Conservation (phyloP, 345 rosid species). For the Bruguiera parviflora region DNA sequence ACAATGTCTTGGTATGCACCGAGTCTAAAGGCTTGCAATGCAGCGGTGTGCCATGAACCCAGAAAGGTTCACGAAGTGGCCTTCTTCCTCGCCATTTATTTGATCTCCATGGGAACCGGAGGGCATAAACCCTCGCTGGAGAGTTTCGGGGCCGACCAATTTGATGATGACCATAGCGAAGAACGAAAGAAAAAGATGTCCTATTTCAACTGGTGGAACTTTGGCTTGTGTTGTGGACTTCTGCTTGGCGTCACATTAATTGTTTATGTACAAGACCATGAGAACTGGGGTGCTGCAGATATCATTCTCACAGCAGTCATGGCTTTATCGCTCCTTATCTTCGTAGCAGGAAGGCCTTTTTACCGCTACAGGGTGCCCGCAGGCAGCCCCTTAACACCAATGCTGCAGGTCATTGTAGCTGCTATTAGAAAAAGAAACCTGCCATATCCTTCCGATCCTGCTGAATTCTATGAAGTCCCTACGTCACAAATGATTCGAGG, state of each 20-base stretch:
- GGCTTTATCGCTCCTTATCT: slow-evolving; percentile 58
- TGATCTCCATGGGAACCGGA: slow-evolving; percentile 82
- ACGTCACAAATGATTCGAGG: slow-evolving; percentile 36
- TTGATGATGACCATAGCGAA: slow-evolving; percentile 62
- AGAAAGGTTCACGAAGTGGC: slow-evolving; percentile 61
- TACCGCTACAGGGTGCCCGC: slow-evolving; percentile 65
- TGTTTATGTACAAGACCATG: slow-evolving; percentile 74
- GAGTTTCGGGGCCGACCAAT: slow-evolving; percentile 98
- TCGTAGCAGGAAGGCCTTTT: slow-evolving; percentile 59
- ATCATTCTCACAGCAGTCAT: slow-evolving; percentile 56
- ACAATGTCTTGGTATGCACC: slow-evolving; percentile 72
- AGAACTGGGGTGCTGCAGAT: slow-evolving; percentile 81
- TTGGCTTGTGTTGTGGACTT: slow-evolving; percentile 69
- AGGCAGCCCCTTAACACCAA: slow-evolving; percentile 83
- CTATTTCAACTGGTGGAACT: slow-evolving; percentile 93
- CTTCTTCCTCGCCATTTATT: slow-evolving; percentile 77
- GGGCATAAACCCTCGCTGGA: slow-evolving; percentile 94
- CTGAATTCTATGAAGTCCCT: slow-evolving; percentile 50
- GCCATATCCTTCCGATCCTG: slow-evolving; percentile 49
- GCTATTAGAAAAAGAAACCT: slow-evolving; percentile 73
- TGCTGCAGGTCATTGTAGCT: slow-evolving; percentile 73
- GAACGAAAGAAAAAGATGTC: slow-evolving; percentile 90
- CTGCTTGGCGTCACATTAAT: slow-evolving; percentile 66
- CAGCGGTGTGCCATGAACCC: slow-evolving; percentile 48
- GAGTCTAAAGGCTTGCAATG: slow-evolving; percentile 62